Percentiles rank a stretch among this genome's conserved stretches.
Conservation (phyloP, 441 rosid species). For the Gossypium aridum region DNA sequence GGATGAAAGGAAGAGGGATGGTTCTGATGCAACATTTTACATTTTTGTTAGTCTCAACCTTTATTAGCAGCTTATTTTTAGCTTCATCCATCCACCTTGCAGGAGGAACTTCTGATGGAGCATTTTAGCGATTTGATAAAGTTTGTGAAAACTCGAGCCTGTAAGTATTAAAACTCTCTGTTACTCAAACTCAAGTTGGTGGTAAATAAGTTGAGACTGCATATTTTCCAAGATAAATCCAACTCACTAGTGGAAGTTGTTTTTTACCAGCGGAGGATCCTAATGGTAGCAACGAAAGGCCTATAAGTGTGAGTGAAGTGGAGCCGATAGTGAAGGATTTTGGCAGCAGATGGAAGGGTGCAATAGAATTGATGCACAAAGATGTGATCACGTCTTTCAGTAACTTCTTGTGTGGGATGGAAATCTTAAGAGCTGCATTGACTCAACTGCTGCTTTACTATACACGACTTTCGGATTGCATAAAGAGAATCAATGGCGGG, state of each 20-base stretch:
- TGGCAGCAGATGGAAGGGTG: constrained; percentile 83
- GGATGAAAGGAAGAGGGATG: not conserved
- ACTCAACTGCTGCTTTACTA: constrained; percentile 93
- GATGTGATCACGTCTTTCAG: constrained; percentile 97
- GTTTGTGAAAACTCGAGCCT: constrained; percentile 82
- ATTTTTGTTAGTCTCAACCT: not conserved
- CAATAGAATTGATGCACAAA: constrained; percentile 96
- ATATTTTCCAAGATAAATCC: not conserved
- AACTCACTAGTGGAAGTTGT: not conserved
- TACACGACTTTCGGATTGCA: constrained; percentile 89
- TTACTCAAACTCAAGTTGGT: not conserved
- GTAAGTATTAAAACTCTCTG: constrained; percentile 38
- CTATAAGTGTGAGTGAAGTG: constrained; percentile 65
- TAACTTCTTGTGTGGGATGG: constrained; percentile 95
- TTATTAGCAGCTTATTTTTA: not conserved
- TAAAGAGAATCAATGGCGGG: constrained; percentile 71
- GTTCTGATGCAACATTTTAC: not conserved
- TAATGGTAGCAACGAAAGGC: constrained; percentile 52
- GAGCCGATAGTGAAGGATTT: constrained; percentile 78
- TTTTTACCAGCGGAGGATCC: constrained; percentile 73
- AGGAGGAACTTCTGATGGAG: constrained; percentile 92
- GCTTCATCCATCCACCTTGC: constrained; percentile 19
- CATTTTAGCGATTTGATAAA: constrained; percentile 89
- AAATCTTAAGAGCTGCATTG: constrained; percentile 76
- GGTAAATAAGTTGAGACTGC: not conserved